Conservation (phyloP, 345 rosid species). For the Eucalyptus dawsonii region DNA sequence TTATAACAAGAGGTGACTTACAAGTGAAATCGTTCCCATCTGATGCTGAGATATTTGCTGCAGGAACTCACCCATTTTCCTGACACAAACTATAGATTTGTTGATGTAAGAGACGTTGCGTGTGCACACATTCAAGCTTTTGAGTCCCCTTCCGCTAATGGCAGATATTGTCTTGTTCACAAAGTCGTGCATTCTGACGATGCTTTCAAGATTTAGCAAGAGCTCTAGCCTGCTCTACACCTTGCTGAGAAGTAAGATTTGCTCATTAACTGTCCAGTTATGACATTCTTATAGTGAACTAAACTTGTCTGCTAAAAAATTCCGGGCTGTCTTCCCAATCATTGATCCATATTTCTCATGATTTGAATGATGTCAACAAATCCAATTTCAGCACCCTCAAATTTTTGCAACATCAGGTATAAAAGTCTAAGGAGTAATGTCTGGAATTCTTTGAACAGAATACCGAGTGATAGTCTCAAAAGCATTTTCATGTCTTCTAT, state of each 20-base stretch:
- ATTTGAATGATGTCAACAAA: not conserved
- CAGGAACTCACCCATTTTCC: not conserved
- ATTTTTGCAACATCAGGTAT: not conserved
- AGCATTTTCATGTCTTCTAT: too few species aligned
- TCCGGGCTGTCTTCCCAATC: not conserved
- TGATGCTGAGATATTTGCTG: not conserved
- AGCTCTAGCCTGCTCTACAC: slow-evolving; percentile 6
- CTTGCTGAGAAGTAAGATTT: slow-evolving; percentile 9
- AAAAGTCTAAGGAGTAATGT: not conserved
- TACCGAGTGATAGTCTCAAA: too few species aligned
- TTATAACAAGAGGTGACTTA: not conserved
- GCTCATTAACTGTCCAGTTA: not conserved
- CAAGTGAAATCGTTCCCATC: not conserved
- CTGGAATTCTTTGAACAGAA: not conserved
- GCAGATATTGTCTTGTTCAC: slow-evolving; percentile 22
- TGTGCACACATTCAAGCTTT: too few species aligned
- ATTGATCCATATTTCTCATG: not conserved
- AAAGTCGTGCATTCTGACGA: not conserved
- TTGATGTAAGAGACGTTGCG: too few species aligned
- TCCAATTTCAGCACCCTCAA: not conserved
- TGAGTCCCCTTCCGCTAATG: not conserved
- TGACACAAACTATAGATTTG: too few species aligned
- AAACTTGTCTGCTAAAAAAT: not conserved
- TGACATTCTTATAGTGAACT: not conserved
- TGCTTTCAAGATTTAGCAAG: not conserved